Percentiles rank a stretch among this genome's conserved stretches.
These are phyloP conservation scores for Tolypocladium sp. DNA, from an alignment of 2,329 filamentous ascomycete genomes.

Conservation along the genomic window DNA sequence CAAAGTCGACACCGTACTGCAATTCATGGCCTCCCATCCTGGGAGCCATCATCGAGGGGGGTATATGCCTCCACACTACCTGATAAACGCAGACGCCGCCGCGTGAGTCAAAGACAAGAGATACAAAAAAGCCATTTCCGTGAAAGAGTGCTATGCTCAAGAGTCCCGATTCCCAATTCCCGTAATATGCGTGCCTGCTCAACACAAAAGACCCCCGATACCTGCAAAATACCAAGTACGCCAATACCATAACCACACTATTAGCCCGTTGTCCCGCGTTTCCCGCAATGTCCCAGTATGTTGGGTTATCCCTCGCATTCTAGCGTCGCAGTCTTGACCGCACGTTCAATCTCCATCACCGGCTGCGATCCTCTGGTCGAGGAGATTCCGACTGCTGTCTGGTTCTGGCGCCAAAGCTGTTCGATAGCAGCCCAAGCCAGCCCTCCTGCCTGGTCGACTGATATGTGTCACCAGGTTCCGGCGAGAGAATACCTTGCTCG, in stretches of 20 bases:
- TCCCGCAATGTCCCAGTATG: neutral
- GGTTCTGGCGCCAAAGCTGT: conserved; percentile 11
- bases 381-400: conserved; percentile 13
- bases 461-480: conserved; percentile 10
- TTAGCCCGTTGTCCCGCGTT: neutral
- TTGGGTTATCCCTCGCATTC: neutral
- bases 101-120: neutral
- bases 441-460: conserved; percentile 18
- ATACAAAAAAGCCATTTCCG: neutral
- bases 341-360: neutral
- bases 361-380: conserved; percentile 12
- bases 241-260: conserved; percentile 2
- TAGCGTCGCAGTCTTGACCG: neutral
- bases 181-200: conserved; percentile 1
- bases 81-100: neutral
- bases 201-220: neutral
- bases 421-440: conserved; percentile 30
- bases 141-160: neutral
- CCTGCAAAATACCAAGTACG: conserved; percentile 1
- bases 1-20: neutral
- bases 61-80: conserved; percentile 2
- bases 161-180: neutral
- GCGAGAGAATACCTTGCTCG: conserved; percentile 29
- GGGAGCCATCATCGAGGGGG: neutral
- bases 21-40: neutral